Evolutionary conservation across 2,329 filamentous ascomycete species (phyloP), one percentile per base, ranked within the genome.

Genomic region (Calcarisporium arbuscula): DNA sequence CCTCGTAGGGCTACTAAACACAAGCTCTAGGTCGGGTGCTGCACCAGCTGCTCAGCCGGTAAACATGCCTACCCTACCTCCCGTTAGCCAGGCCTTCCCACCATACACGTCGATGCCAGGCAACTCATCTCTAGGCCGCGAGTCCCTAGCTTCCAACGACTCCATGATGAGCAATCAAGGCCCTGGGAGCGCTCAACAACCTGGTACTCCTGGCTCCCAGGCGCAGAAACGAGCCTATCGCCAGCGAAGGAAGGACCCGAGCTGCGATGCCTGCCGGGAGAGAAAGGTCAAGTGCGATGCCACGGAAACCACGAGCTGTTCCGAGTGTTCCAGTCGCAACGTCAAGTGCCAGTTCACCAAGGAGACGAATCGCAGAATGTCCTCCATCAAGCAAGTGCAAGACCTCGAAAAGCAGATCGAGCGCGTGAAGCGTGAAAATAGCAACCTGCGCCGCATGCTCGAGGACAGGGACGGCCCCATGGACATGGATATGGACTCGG

Each of bases 281-380:
- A 67, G 80, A 45, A 84, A 84, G 61, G 80, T 84, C 54, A 84
- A 84, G 72, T 98, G 92, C 60, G 92, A 98, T 66, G 92, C 92
- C 20, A 96, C 92, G 12, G 92, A 96, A 57, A 95, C 86, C 14
- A 82, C 85, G 9, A 95, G 90, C 61, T 98, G 92, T 59, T 95
- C 92, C 2, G 92, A 98, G 62, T 98, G 92, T 64, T 92, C 87
- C 5, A 95, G 89, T 57, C 82, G 92, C 45, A 94, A 90, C 55
- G 90, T 96, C 45, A 94, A 94, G 59, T 98, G 92, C 56, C 90
- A 96, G 54, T 98, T 98, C 57, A 98, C 92, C 32, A 98, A 98
- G 64, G 92, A 98, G 62, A 98, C 92, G 10, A 98, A 98, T 58
- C 77, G 92, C 39, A 80, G 92, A 42, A 98, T 98, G 92, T 96